Conservation (phyloP, 129 eudicot species). For the Ambrosia artemisiifolia region DNA sequence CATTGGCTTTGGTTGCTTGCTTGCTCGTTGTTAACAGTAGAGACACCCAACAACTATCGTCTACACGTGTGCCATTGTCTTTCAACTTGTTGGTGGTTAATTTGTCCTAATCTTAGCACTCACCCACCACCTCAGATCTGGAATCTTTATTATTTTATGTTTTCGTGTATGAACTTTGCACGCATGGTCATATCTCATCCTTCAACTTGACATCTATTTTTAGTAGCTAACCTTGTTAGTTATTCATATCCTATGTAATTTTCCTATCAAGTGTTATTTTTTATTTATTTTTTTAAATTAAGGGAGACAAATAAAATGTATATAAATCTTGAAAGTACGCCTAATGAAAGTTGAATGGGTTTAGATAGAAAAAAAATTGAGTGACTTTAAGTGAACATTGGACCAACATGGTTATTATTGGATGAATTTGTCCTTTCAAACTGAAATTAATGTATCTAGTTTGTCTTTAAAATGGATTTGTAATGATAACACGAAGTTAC, state of each 20-base stretch:
- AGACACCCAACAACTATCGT: slow-evolving; percentile 15
- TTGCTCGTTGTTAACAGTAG: not conserved
- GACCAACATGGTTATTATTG: too few species aligned
- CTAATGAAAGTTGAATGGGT: too few species aligned
- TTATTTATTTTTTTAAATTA: too few species aligned
- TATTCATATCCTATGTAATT: too few species aligned
- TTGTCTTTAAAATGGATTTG: not conserved
- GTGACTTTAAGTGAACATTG: too few species aligned
- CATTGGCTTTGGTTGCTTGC: slow-evolving; percentile 23
- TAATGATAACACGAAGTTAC: not conserved
- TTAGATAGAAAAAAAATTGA: too few species aligned
- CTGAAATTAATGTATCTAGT: not conserved
- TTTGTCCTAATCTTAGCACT: slow-evolving; percentile 16
- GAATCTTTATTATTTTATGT: not conserved
- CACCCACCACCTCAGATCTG: slow-evolving; percentile 30
- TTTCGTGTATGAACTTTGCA: not conserved
- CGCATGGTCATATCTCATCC: not conserved
- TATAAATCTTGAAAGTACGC: too few species aligned
- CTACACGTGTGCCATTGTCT: slow-evolving; percentile 27
- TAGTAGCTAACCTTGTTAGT: too few species aligned
- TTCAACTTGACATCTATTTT: not conserved
- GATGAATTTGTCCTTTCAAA: too few species aligned
- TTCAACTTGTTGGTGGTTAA: slow-evolving; percentile 6
- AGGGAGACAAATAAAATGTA: too few species aligned
- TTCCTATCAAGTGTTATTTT: too few species aligned